Base-by-base conservation (phyloP, 2,329 filamentous ascomycete species). In the Microsporum audouinii region DNA sequence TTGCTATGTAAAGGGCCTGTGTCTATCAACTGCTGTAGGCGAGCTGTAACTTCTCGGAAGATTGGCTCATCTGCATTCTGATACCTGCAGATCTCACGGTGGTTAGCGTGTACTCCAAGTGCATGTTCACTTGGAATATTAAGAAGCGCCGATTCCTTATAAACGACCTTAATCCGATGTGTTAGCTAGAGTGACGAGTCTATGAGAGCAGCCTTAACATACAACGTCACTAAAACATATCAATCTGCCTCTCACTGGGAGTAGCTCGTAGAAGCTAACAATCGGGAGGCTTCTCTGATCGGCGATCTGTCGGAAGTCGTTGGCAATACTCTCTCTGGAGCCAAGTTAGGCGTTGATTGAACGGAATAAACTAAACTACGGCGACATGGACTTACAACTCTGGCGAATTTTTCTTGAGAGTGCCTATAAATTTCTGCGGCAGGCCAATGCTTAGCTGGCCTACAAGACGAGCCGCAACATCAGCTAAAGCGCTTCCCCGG, bases 61-160 rank as follows among this genome's bases (percentile, higher is more conserved):
- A 60, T 51, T 12, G 43, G 58, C 3, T 60, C 34, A 39, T 53
- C 47, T 10, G 23, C n/a, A 14, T 41, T 14, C 6, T 23, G 8
- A n/a, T 43, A 60, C 27, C 53, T 55, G 14, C 43, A 60, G 29
- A 60, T 60, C 7, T 60, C 58, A 29, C 53, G 58, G 49, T 60
- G 58, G 31, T 60, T 60, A 23, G 53, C 10, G 10, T 36, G 23
- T 51, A 60, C 31, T 27, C 43, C 58, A 39, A 60, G 36, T 12
- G 43, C 29, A 38, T 38, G 0, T 39, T 60, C 58, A 39, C 43
- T 53, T 31, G 33, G 43, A n/a, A 60, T 60, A n/a, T 41, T 38
- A 29, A 60, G 45, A 7, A 60, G 31, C 14, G 58, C 58, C 0
- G 58, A 60, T n/a, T 60, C 58, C 14, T 53, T 60, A 23, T 55